A percentile compares a stretch with the other conserved stretches of the same genome.
Evolutionary conservation across 2,329 filamentous ascomycete species (phyloP).

Genomic region (Xylariaceae sp.): DNA sequence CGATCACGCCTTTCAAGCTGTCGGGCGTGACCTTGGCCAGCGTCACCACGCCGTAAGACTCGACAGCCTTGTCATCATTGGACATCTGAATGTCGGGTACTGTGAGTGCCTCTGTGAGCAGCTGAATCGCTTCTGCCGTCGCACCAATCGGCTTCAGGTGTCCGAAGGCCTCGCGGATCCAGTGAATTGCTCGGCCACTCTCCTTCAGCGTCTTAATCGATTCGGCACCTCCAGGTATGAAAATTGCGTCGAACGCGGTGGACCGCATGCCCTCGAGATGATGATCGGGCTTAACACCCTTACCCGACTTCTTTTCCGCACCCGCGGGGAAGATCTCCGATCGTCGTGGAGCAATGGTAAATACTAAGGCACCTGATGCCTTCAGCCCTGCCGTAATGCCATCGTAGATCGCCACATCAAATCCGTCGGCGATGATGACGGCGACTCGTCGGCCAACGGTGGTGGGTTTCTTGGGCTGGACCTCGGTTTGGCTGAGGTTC

Average conservation of each 20-base stretch:
- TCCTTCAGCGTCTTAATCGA: constrained; percentile 59
- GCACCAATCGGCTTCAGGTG: constrained; percentile 77
- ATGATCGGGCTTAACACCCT: constrained; percentile 65
- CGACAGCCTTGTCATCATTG: constrained; percentile 47
- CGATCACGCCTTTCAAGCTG: constrained; percentile 56
- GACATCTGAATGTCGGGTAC: constrained; percentile 43
- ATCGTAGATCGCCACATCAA: constrained; percentile 61
- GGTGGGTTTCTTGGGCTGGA: constrained; percentile 57
- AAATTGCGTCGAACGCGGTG: constrained; percentile 76
- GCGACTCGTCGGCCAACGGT: constrained; percentile 69
- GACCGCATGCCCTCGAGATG: constrained; percentile 76
- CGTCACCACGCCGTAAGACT: constrained; percentile 76
- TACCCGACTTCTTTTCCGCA: constrained; percentile 47
- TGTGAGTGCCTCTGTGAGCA: constrained; percentile 51
- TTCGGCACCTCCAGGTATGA: constrained; percentile 67
- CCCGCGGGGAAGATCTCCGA: constrained; percentile 61
- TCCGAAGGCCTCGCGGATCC: constrained; percentile 74
- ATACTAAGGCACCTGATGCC: constrained; percentile 60
- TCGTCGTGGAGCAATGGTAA: constrained; percentile 68
- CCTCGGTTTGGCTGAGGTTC: constrained; percentile 66
- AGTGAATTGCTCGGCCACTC: constrained; percentile 70
- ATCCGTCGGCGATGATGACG: constrained; percentile 74
- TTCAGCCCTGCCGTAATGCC: constrained; percentile 61
- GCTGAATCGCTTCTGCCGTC: constrained; percentile 64
- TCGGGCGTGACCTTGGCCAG: constrained; percentile 50